Conservation (phyloP, 495 filamentous ascomycete genomes). For the Clavariopsis aquatica region DNA sequence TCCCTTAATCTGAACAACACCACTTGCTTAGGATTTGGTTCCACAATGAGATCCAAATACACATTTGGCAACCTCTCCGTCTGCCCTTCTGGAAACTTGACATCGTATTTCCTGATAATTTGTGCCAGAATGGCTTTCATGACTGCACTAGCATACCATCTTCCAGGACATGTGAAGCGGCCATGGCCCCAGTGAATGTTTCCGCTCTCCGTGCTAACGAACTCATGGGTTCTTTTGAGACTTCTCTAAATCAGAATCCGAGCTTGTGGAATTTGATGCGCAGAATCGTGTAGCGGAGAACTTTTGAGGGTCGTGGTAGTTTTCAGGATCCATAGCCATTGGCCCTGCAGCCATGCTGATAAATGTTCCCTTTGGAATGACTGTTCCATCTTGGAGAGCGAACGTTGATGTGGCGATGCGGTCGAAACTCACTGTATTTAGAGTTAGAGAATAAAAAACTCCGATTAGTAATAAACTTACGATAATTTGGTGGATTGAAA, state of each 20-base stretch:
- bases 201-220: constrained; percentile 7
- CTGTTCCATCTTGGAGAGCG: constrained; percentile 8
- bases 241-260: neutral
- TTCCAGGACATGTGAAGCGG: constrained; percentile 15
- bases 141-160: constrained; percentile 22
- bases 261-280: neutral
- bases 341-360: constrained; percentile 19
- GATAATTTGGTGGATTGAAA: constrained; percentile 10
- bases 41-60: constrained; percentile 14
- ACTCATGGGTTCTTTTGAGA: constrained; percentile 6
- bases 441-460: neutral
- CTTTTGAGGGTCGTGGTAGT: neutral
- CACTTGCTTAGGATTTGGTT: constrained; percentile 12
- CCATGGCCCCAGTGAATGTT: constrained; percentile 20
- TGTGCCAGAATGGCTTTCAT: constrained; percentile 14
- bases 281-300: constrained; percentile 8
- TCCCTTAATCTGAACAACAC: constrained; percentile 10
- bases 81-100: constrained; percentile 19
- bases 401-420: constrained; percentile 4
- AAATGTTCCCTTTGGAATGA: constrained; percentile 7
- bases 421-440: constrained; percentile 19
- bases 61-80: constrained; percentile 10
- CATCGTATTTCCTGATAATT: constrained; percentile 12
- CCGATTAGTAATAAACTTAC: neutral
- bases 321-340: constrained; percentile 17